Conservation (phyloP, 306 rosid species). For the Nissolia schottii region DNA sequence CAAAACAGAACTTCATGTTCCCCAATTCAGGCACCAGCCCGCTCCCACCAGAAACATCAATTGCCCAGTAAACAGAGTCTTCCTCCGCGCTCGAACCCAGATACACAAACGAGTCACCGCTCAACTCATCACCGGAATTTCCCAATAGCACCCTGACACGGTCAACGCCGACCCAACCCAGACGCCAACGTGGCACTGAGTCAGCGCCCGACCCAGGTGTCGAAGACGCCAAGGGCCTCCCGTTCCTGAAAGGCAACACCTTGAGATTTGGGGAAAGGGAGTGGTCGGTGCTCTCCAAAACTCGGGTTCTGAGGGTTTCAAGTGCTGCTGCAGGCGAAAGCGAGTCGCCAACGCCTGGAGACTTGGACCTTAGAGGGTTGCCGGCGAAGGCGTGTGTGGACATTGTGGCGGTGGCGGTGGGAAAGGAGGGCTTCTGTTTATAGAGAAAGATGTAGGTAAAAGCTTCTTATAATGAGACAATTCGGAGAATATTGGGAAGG, state of each 20-base stretch:
- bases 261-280: constrained; percentile 41
- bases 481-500: too few species aligned
- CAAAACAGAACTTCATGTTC: constrained; percentile 42
- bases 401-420: constrained; percentile 37
- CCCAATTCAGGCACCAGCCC: constrained; percentile 28
- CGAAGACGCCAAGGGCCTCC: constrained; percentile 62
- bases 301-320: constrained; percentile 52
- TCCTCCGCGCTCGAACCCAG: constrained; percentile 57
- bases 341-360: constrained; percentile 37
- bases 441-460: too few species aligned
- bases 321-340: constrained; percentile 56
- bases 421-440: too few species aligned
- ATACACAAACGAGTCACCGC: constrained; percentile 59
- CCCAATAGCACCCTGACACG: constrained; percentile 40
- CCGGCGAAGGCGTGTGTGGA: constrained; percentile 69
- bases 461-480: too few species aligned
- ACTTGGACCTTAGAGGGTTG: constrained; percentile 55
- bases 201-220: constrained; percentile 17
- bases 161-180: constrained; percentile 72
- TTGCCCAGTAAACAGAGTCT: constrained; percentile 70
- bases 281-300: constrained; percentile 30
- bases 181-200: constrained; percentile 50
- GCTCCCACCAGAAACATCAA: constrained; percentile 69
- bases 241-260: constrained; percentile 73
- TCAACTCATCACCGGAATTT: constrained; percentile 41